A percentile compares a stretch with the other conserved stretches of the same genome.
Conservation (phyloP, 805 yeast genomes). For the Saitoella complicata region DNA sequence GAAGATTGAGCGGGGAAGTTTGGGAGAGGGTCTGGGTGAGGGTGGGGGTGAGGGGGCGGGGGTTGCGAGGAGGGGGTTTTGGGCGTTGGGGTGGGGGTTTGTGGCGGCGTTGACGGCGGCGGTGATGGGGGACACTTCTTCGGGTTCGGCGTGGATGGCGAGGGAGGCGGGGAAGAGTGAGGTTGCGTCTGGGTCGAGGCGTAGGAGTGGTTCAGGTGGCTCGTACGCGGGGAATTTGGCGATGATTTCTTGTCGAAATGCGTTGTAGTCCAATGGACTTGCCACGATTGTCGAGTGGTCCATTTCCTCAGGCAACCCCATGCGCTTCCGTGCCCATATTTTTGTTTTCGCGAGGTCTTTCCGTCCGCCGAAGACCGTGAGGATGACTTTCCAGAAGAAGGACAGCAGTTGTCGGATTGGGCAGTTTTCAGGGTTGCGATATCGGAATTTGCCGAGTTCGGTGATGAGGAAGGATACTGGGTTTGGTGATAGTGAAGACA, state of each 20-base stretch:
- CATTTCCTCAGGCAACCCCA: slow-evolving; percentile 10
- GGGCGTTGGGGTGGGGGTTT: slow-evolving; percentile 18
- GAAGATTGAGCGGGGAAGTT: slow-evolving; percentile 24
- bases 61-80: slow-evolving; percentile 36
- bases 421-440: slow-evolving; percentile 4
- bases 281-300: slow-evolving; percentile 26
- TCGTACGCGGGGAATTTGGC: slow-evolving; percentile 60
- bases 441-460: no score
- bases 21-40: slow-evolving; percentile 27
- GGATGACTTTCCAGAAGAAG: slow-evolving; percentile 14
- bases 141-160: slow-evolving; percentile 40
- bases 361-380: not conserved
- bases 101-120: slow-evolving; percentile 40
- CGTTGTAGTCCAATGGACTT: slow-evolving; percentile 73
- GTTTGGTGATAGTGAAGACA: slow-evolving; percentile 7
- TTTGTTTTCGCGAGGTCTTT: slow-evolving; percentile 4
- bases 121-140: slow-evolving; percentile 28
- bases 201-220: slow-evolving; percentile 29
- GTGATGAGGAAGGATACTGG: slow-evolving; percentile 1
- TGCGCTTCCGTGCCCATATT: slow-evolving; percentile 4
- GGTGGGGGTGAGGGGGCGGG: slow-evolving; percentile 76
- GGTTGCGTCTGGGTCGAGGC: slow-evolving; percentile 30
- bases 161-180: slow-evolving; percentile 42
- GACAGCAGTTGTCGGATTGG: not conserved
- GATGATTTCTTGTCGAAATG: slow-evolving; percentile 56